Conservation (phyloP, 2,329 filamentous ascomycete species). For the Drechslera avenae region DNA sequence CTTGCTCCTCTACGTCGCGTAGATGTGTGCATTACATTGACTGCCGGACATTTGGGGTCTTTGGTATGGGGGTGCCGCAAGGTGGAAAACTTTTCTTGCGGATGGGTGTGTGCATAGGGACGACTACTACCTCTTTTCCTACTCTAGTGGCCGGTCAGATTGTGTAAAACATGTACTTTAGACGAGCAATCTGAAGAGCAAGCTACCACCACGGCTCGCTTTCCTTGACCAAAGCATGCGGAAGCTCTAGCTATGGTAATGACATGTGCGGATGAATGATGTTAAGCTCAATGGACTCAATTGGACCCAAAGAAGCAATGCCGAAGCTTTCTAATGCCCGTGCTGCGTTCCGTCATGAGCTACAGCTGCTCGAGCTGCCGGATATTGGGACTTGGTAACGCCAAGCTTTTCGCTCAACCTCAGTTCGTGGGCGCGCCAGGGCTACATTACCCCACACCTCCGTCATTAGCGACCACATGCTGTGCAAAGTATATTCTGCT, state of each 20-base stretch:
- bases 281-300: slow-evolving; percentile 38
- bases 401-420: slow-evolving; percentile 42
- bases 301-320: slow-evolving; percentile 22
- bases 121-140: slow-evolving; percentile 46
- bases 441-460: not conserved
- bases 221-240: slow-evolving; percentile 29
- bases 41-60: slow-evolving; percentile 41
- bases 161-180: slow-evolving; percentile 53
- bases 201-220: slow-evolving; percentile 46
- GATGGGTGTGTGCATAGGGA: slow-evolving; percentile 49
- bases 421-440: slow-evolving; percentile 18
- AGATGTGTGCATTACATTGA: slow-evolving; percentile 46
- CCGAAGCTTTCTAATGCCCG: slow-evolving; percentile 22
- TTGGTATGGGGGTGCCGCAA: slow-evolving; percentile 40
- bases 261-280: slow-evolving; percentile 31
- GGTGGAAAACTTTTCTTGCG: slow-evolving; percentile 45
- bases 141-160: slow-evolving; percentile 50
- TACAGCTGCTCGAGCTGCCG: slow-evolving; percentile 24
- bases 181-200: slow-evolving; percentile 51
- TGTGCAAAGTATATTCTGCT: no score
- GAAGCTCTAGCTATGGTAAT: slow-evolving; percentile 31
- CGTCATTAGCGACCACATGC: no score
- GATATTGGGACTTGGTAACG: slow-evolving; percentile 33
- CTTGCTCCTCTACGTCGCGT: slow-evolving; percentile 51
- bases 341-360: slow-evolving; percentile 28